phyloP scores from a whole-genome alignment of 129 eudicot genomes.

The Flaveria brownii region DNA sequence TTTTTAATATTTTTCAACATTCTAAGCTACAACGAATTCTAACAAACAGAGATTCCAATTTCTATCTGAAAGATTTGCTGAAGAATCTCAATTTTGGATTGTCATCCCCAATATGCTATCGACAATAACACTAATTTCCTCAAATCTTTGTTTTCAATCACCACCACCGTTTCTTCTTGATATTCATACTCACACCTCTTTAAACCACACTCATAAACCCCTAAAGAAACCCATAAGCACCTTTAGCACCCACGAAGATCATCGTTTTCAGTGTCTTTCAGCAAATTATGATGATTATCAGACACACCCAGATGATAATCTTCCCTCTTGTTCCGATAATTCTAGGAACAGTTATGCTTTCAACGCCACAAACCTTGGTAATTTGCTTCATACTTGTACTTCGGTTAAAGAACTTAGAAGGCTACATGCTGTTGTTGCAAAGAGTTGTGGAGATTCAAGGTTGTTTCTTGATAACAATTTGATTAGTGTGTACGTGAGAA shows the following conservation, averaged over 20 bases:
- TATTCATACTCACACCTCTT: conserved; percentile 27
- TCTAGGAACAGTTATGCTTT: not conserved
- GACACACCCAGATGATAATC: conserved; percentile 29
- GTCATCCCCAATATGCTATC: conserved; percentile 36
- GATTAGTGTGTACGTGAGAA: conserved; percentile 52
- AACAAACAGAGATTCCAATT: conserved; percentile 5
- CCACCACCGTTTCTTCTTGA: conserved; percentile 21
- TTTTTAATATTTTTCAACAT: too few species aligned
- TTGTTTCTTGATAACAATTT: conserved; percentile 58
- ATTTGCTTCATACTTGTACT: conserved; percentile 49
- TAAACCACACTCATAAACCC: conserved; percentile 32
- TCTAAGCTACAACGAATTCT: not conserved
- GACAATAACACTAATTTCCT: conserved; percentile 19
- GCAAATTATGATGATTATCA: not conserved
- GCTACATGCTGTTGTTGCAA: conserved; percentile 50
- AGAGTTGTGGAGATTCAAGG: conserved; percentile 28
- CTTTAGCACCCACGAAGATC: conserved; percentile 18
- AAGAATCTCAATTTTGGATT: conserved; percentile 16
- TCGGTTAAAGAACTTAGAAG: conserved; percentile 40
- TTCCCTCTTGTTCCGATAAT: conserved; percentile 26
- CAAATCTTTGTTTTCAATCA: conserved; percentile 29
- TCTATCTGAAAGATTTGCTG: conserved; percentile 9
- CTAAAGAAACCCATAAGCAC: conserved; percentile 20
- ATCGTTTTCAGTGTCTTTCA: conserved; percentile 2
- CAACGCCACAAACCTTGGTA: conserved; percentile 34